Percentiles rank a stretch among this genome's conserved stretches.
Evolutionary conservation across 176 grass and related monocot genomes (phyloP).

Genomic region (Panicum miliaceum): DNA sequence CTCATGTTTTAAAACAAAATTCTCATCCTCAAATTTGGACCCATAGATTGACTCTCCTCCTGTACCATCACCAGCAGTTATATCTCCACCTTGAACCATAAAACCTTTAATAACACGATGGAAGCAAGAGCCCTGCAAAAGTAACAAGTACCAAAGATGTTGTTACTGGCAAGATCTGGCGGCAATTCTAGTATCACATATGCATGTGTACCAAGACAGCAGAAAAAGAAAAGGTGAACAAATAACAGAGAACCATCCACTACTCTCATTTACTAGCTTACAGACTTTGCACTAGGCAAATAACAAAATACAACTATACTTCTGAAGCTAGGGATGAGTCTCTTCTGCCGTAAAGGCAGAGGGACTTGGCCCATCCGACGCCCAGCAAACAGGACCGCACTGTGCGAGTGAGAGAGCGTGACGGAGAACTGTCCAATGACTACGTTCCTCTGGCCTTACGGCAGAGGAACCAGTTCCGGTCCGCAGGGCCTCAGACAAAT

Average conservation of each 20-base stretch:
- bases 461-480: too few species aligned
- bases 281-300: not conserved
- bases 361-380: too few species aligned
- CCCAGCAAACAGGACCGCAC: too few species aligned
- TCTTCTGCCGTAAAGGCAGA: too few species aligned
- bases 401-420: too few species aligned
- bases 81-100: conserved; percentile 99
- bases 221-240: not conserved
- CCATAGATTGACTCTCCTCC: conserved; percentile 98
- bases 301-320: not conserved
- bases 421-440: too few species aligned
- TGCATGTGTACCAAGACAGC: not conserved
- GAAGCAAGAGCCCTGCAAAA: conserved; percentile 79
- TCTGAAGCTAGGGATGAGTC: not conserved
- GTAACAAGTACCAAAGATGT: conserved; percentile 12
- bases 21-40: conserved; percentile 88
- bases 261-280: not conserved
- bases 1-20: conserved; percentile 93
- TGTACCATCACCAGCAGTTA: conserved; percentile 89
- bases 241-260: not conserved
- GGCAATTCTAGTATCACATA: not conserved
- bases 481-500: not conserved
- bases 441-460: too few species aligned
- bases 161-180: not conserved
- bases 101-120: conserved; percentile 92